Conservation (phyloP, 495 filamentous ascomycete genomes). For the Daldinia grandis region DNA sequence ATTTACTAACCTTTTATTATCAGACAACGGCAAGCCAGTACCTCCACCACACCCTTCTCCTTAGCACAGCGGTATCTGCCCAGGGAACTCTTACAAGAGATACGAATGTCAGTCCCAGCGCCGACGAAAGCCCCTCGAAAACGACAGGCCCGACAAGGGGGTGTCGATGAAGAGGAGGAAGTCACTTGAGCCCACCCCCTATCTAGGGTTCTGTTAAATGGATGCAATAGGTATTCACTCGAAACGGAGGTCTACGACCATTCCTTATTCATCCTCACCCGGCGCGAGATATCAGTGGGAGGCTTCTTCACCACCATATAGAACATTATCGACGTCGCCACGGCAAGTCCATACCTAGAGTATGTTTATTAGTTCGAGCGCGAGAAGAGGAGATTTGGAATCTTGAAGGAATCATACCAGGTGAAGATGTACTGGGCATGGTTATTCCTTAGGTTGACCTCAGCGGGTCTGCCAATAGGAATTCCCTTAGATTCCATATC, state of each 20-base stretch:
- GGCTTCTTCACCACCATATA: conserved; percentile 91
- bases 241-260: conserved; percentile 64
- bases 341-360: conserved; percentile 82
- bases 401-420: conserved; percentile 68
- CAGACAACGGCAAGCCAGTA: conserved; percentile 83
- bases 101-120: conserved; percentile 72
- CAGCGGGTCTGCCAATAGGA: conserved; percentile 87
- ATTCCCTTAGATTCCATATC: conserved; percentile 81
- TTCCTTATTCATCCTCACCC: conserved; percentile 80
- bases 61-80: conserved; percentile 84
- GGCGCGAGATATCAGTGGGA: conserved; percentile 72
- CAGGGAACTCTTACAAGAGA: conserved; percentile 80
- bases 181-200: conserved; percentile 34
- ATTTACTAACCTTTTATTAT: conserved; percentile 44
- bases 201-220: not conserved
- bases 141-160: conserved; percentile 43
- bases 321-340: conserved; percentile 92
- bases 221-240: conserved; percentile 2
- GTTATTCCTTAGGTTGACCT: conserved; percentile 94
- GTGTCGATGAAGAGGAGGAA: conserved; percentile 51
- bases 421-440: conserved; percentile 99
- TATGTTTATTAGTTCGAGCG: conserved; percentile 19
- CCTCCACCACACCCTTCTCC: conserved; percentile 78
- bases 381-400: not conserved
- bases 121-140: conserved; percentile 41